These are phyloP conservation scores for Cantharellus cinnabarinus DNA, from an alignment of 768 basidiomycete species.

Conservation along the genomic window DNA sequence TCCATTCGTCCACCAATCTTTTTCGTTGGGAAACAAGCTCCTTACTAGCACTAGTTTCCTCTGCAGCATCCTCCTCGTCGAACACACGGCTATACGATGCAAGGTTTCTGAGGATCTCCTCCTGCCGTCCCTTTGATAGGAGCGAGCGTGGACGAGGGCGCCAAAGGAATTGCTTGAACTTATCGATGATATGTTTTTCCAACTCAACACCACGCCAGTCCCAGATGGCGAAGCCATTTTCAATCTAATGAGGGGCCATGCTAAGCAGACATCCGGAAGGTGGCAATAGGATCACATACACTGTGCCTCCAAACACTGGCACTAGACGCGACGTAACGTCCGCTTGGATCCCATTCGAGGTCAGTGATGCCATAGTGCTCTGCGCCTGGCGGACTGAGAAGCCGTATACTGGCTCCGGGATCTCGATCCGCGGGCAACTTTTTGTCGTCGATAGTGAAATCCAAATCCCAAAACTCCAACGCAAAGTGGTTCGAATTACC, in stretches of 20 bases:
- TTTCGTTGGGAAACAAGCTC: slow-evolving; percentile 81
- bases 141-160: slow-evolving; percentile 83
- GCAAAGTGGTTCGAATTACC: slow-evolving; percentile 92
- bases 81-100: slow-evolving; percentile 80
- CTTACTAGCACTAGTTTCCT: slow-evolving; percentile 85
- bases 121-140: slow-evolving; percentile 72
- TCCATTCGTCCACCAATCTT: slow-evolving; percentile 94
- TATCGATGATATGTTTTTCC: slow-evolving; percentile 71
- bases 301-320: slow-evolving; percentile 91
- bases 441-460: slow-evolving; percentile 53
- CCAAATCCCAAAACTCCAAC: slow-evolving; percentile 97
- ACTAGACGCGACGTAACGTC: slow-evolving; percentile 78
- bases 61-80: slow-evolving; percentile 91
- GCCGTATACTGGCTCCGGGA: slow-evolving; percentile 45
- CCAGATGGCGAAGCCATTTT: slow-evolving; percentile 93
- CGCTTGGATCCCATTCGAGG: slow-evolving; percentile 95
- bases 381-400: slow-evolving; percentile 41
- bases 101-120: slow-evolving; percentile 67
- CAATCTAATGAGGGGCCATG: slow-evolving; percentile 35
- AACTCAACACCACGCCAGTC: slow-evolving; percentile 95
- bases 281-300: slow-evolving; percentile 27
- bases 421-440: slow-evolving; percentile 18
- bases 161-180: slow-evolving; percentile 99
- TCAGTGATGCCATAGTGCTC: slow-evolving; percentile 98
- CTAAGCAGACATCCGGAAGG: slow-evolving; percentile 4